Evolutionary conservation across 1,139 yeast genomes (phyloP).

Genomic region (Taphrina wiesneri): DNA sequence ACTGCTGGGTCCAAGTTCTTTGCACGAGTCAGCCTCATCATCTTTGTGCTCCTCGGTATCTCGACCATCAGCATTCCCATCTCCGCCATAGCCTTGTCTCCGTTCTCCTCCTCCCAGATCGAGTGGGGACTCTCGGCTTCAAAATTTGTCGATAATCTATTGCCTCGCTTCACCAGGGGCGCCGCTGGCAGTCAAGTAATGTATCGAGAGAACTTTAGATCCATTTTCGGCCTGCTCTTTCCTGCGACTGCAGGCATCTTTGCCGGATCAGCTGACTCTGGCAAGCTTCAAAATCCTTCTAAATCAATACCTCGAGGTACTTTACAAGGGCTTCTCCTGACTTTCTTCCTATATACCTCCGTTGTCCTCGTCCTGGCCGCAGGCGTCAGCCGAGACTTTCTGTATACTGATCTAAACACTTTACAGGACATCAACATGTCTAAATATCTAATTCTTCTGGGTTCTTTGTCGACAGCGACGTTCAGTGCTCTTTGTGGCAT

Average conservation of each 20-base stretch:
- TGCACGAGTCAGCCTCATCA: constrained; percentile 74
- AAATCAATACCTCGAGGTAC: constrained; percentile 90
- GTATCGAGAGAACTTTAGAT: constrained; percentile 73
- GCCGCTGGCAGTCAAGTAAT: constrained; percentile 73
- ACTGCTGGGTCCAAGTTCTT: constrained; percentile 81
- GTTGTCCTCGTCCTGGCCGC: constrained; percentile 80
- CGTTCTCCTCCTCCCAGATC: constrained; percentile 50
- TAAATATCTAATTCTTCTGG: constrained; percentile 71
- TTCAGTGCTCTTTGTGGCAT: constrained; percentile 93
- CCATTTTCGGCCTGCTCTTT: constrained; percentile 89
- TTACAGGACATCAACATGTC: constrained; percentile 76
- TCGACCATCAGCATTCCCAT: constrained; percentile 83
- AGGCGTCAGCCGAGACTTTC: constrained; percentile 73
- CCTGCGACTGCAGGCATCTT: constrained; percentile 98
- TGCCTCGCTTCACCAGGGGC: constrained; percentile 78
- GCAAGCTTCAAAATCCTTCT: constrained; percentile 84
- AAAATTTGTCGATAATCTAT: constrained; percentile 54
- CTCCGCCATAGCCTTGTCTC: constrained; percentile 65
- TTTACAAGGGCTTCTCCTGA: constrained; percentile 70
- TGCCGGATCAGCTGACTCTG: constrained; percentile 99
- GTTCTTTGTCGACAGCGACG: constrained; percentile 84
- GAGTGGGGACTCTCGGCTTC: constrained; percentile 61
- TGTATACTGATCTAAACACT: constrained; percentile 76
- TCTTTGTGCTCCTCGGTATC: constrained; percentile 66
- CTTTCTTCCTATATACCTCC: constrained; percentile 69